phyloP scores from a whole-genome alignment of 2,329 filamentous ascomycete genomes.

The Trichoderma sp. region DNA sequence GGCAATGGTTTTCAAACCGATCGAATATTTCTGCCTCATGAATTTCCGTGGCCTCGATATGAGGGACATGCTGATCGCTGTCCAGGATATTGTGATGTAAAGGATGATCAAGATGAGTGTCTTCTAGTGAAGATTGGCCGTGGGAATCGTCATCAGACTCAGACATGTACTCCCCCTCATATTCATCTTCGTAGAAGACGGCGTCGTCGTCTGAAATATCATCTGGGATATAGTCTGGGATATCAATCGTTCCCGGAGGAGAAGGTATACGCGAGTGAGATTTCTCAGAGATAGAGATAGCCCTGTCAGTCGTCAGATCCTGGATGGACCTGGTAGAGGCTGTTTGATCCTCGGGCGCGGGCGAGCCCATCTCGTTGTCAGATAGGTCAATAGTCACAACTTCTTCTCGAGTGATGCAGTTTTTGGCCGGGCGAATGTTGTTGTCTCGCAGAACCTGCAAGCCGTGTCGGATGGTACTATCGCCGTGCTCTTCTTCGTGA shows the following conservation, averaged over 20 bases:
- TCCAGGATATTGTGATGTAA: background rate
- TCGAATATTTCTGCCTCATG: conserved; percentile 8
- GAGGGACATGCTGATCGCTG: background rate
- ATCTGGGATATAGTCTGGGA: background rate
- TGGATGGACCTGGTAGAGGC: background rate
- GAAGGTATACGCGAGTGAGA: conserved; percentile 2
- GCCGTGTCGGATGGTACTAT: conserved; percentile 28
- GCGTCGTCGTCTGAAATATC: conserved; percentile 14
- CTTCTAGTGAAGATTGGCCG: background rate
- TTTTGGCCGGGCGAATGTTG: conserved; percentile 32
- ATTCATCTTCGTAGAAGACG: conserved; percentile 11
- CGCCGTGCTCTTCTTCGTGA: conserved; percentile 30
- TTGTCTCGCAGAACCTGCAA: conserved; percentile 32
- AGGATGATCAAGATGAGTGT: background rate
- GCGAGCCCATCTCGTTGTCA: conserved; percentile 25
- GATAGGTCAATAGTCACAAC: conserved; percentile 27
- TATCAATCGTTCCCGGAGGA: conserved; percentile 3
- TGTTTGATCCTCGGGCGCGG: background rate
- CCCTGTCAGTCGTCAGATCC: background rate
- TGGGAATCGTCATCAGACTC: background rate
- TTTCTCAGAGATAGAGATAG: background rate
- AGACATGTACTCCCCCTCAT: conserved; percentile 6
- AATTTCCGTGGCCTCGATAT: background rate
- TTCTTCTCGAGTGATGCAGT: background rate
- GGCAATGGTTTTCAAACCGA: conserved; percentile 8